phyloP scores from a whole-genome alignment of 2,329 filamentous ascomycete genomes.

The Hysterium pulicare region DNA sequence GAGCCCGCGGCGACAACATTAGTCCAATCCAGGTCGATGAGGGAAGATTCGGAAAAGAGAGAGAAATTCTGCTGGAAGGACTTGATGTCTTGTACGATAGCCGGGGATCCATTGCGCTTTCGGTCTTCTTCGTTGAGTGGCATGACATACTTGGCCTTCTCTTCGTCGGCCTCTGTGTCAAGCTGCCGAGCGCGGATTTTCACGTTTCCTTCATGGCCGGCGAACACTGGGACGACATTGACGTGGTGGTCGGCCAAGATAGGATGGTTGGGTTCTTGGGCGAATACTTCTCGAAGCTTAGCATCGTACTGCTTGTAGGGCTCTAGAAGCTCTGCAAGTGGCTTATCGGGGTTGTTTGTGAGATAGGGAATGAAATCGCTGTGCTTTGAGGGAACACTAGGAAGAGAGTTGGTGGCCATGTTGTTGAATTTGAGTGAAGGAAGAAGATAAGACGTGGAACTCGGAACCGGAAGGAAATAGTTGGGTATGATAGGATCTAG shows the following conservation, averaged over 20 bases:
- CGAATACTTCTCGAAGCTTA: slow-evolving; percentile 63
- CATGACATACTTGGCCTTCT: slow-evolving; percentile 68
- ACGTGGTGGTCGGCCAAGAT: slow-evolving; percentile 55
- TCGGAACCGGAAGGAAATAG: not conserved
- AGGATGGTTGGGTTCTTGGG: slow-evolving; percentile 62
- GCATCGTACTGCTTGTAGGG: slow-evolving; percentile 68
- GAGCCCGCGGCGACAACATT: slow-evolving; percentile 81
- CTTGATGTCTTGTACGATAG: slow-evolving; percentile 63
- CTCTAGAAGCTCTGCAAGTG: slow-evolving; percentile 57
- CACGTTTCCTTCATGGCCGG: slow-evolving; percentile 51
- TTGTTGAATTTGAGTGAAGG: not conserved
- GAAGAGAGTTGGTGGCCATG: slow-evolving; percentile 13
- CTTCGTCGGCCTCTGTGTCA: slow-evolving; percentile 54
- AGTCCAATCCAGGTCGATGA: slow-evolving; percentile 74
- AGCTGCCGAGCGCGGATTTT: slow-evolving; percentile 62
- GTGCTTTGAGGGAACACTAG: slow-evolving; percentile 39
- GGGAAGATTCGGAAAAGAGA: slow-evolving; percentile 74
- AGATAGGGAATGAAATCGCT: slow-evolving; percentile 53
- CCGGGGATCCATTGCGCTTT: slow-evolving; percentile 59
- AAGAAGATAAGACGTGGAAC: not conserved
- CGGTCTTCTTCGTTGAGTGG: slow-evolving; percentile 60
- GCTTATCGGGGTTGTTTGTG: slow-evolving; percentile 50
- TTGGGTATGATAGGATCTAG: slow-evolving; percentile 1
- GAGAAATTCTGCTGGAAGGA: slow-evolving; percentile 78
- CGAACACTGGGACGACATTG: slow-evolving; percentile 67